A percentile compares a stretch with the other conserved stretches of the same genome.
Conservation (phyloP, 805 yeast species). For the Blastobotrys americana region DNA sequence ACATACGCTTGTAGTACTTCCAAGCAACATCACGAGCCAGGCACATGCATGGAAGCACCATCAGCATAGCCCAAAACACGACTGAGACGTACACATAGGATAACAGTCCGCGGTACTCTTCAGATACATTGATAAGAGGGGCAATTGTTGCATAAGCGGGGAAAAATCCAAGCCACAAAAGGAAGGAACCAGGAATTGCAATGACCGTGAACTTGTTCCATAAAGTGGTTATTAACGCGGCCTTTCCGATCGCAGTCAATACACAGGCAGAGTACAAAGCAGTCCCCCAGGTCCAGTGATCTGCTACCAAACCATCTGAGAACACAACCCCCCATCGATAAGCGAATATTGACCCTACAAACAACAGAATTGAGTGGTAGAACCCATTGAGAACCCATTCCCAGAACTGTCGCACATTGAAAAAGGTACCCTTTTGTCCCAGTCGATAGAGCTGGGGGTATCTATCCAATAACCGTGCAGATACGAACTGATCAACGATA, state of each 20-base stretch:
- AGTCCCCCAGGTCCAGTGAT: constrained; percentile 95
- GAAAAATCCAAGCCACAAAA: constrained; percentile 75
- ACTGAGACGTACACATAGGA: constrained; percentile 68
- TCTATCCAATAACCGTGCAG: constrained; percentile 78
- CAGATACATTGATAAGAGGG: constrained; percentile 73
- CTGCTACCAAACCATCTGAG: constrained; percentile 58
- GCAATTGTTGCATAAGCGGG: constrained; percentile 84
- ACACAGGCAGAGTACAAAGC: constrained; percentile 82
- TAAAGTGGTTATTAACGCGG: constrained; percentile 81
- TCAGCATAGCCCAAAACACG: constrained; percentile 74
- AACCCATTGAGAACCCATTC: constrained; percentile 96
- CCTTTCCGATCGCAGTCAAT: constrained; percentile 86
- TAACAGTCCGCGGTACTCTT: constrained; percentile 76
- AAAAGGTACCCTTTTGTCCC: constrained; percentile 83
- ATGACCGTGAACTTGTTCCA: constrained; percentile 92
- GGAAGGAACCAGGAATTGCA: constrained; percentile 92
- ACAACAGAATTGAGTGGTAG: constrained; percentile 83
- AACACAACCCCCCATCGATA: constrained; percentile 62
- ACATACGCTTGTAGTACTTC: constrained; percentile 91
- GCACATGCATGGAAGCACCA: constrained; percentile 72
- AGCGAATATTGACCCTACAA: constrained; percentile 60
- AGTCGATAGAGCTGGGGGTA: constrained; percentile 89
- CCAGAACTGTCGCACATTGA: constrained; percentile 91
- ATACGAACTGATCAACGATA: constrained; percentile 91
- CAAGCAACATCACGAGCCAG: constrained; percentile 82